Evolutionary conservation across 805 yeast species (phyloP).

Genomic region (Starmerella powellii): DNA sequence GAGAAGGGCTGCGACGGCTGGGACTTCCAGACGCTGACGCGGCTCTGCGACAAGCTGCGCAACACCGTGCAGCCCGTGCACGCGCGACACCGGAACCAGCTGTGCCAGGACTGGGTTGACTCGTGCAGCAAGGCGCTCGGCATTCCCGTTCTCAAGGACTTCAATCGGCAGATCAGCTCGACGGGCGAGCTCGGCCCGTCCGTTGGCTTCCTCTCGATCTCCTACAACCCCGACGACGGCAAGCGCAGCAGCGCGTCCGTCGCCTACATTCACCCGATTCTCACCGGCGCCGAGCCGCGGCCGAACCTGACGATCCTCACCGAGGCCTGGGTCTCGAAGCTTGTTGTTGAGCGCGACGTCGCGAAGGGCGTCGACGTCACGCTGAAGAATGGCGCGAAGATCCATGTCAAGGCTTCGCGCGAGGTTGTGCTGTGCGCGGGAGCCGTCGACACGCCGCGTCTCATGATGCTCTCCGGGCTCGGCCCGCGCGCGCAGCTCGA

Average conservation of each 20-base stretch:
- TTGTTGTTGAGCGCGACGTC: conserved; percentile 22
- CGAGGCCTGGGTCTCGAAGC: conserved; percentile 14
- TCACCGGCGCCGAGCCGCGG: conserved; percentile 6
- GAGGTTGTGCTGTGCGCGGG: conserved; percentile 28
- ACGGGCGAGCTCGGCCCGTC: conserved; percentile 6
- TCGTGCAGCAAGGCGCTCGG: conserved; percentile 9
- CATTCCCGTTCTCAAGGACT: conserved; percentile 9
- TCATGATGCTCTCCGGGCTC: conserved; percentile 28
- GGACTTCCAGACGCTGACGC: conserved; percentile 26
- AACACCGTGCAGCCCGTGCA: conserved; percentile 17
- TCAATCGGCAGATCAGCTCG: conserved; percentile 7
- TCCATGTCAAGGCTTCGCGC: conserved; percentile 22
- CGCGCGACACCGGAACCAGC: conserved; percentile 14
- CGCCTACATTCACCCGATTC: conserved; percentile 25
- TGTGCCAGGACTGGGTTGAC: conserved; percentile 14
- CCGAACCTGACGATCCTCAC: conserved; percentile 15
- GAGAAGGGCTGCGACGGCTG: conserved; percentile 27
- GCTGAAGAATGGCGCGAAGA: conserved; percentile 21
- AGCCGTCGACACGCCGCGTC: conserved; percentile 28
- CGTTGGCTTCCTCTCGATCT: conserved; percentile 13
- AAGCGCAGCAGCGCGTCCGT: conserved; percentile 26
- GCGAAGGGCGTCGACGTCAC: conserved; percentile 26
- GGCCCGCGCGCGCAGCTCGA: conserved; percentile 27
- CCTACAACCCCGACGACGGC: conserved; percentile 16
- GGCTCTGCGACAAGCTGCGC: conserved; percentile 14